A percentile compares a stretch with the other conserved stretches of the same genome.
phyloP scores from a whole-genome alignment of 208 protist genomes.

The Naegleria lovaniensis region DNA sequence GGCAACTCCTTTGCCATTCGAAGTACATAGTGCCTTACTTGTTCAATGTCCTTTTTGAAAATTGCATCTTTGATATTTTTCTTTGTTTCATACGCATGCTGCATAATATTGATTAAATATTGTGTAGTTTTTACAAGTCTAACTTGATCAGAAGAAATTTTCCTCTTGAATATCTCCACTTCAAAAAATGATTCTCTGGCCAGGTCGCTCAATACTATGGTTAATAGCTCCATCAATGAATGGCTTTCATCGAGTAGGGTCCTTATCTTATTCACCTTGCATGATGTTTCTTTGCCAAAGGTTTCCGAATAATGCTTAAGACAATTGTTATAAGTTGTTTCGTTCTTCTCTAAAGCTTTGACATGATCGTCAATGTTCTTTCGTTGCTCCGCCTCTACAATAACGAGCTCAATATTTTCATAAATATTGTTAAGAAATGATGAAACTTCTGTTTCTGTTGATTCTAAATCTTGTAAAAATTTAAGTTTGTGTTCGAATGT shows the following conservation, averaged over 20 bases:
- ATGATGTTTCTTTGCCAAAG: neutral
- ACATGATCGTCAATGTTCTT: neutral
- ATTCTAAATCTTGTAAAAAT: neutral
- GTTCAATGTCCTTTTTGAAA: neutral
- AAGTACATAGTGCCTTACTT: neutral
- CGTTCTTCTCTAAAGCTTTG: neutral
- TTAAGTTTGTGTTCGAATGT: neutral
- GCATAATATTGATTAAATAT: neutral
- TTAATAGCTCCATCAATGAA: neutral
- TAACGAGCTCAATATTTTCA: neutral
- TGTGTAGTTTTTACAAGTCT: neutral
- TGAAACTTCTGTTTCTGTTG: neutral
- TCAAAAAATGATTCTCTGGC: neutral
- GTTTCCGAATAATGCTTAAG: neutral
- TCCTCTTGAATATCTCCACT: neutral
- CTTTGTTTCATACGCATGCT: neutral
- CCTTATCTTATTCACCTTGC: neutral
- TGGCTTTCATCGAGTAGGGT: neutral
- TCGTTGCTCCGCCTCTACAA: neutral
- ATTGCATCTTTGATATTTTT: neutral
- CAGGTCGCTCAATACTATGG: too few species aligned
- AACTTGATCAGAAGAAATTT: neutral
- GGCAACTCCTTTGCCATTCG: neutral
- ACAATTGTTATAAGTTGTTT: neutral
- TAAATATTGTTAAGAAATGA: neutral